Base-by-base conservation (phyloP, 2,329 filamentous ascomycete genomes). In the Fusarium sarcochroum region DNA sequence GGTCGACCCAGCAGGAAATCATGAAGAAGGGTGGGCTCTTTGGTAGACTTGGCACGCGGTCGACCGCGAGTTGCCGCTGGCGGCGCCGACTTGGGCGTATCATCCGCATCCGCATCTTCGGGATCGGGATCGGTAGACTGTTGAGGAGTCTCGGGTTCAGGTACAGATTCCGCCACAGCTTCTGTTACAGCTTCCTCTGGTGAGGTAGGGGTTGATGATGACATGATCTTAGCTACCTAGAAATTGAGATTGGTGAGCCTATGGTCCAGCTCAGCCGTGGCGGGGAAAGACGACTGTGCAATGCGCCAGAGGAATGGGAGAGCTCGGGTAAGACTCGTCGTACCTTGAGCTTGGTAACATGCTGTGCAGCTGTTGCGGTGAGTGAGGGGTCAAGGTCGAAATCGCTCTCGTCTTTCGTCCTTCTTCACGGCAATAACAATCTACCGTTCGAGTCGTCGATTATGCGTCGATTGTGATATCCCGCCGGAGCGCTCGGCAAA, bases 1-100 rank as follows among this genome's bases (percentile, higher is more conserved):
- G 84, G 87, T 20, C 86, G 82, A 15, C 87, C 87, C 23, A 87
- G 79, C 38, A 89, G 80, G 73, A 89, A 89, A 75, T 89, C 87
- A 34, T 80, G 79, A 10, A 89, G 80, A 6, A 89, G 78, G 3
- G 84, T 87, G 7, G 79, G 77, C 54, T 81, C 77, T 7, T 76
- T 84, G 52, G 79, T 83, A 25, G 81, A 77, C 46, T 77, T 77
- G 21, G 80, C 75, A 45, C 79, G 77, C 18, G 77, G 70, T 20
- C 79, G 74, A 20, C 56, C 59, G 37, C 76, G 76, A 20, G 71
- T 63, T 10, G 75, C 77, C 30, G 78, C 79, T 8, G 83, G 83
- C 4, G 82, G 83, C 5, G 82, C 80, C 57, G 81, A 82, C 73
- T 82, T 82, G 17, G 83, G 80, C 6, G 80, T 80, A 58, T 69